Percentiles rank a stretch among this genome's conserved stretches.
phyloP scores from a whole-genome alignment of 345 rosid genomes.

The Mercurialis annua region DNA sequence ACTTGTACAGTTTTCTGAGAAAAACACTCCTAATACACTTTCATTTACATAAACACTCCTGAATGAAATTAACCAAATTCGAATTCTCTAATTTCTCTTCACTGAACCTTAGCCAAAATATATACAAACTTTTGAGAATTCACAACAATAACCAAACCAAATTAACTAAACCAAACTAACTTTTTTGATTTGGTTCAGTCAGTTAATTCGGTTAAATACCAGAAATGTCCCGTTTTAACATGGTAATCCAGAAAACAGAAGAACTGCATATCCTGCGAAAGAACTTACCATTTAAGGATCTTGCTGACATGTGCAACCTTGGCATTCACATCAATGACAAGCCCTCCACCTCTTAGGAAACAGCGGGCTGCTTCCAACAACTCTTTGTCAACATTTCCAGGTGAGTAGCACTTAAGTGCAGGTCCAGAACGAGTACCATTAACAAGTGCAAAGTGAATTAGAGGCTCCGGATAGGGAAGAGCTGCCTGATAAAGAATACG shows the following conservation, averaged over 20 bases:
- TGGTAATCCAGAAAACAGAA: neutral
- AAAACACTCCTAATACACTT: too few relatives aligned
- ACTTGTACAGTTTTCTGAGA: neutral
- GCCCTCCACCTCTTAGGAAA: slow-evolving; percentile 71
- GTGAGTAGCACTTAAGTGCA: slow-evolving; percentile 66
- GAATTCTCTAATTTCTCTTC: neutral
- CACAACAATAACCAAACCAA: too few relatives aligned
- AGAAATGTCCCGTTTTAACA: neutral
- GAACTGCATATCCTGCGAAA: neutral
- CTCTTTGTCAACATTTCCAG: slow-evolving; percentile 75
- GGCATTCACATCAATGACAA: slow-evolving; percentile 47
- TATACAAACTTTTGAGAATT: too few relatives aligned
- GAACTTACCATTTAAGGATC: slow-evolving; percentile 68
- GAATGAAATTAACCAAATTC: too few relatives aligned
- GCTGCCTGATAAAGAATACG: slow-evolving; percentile 39
- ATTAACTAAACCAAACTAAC: too few relatives aligned
- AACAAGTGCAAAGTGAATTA: slow-evolving; percentile 72
- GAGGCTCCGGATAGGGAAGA: slow-evolving; percentile 66
- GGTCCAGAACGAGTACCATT: slow-evolving; percentile 83
- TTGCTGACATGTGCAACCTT: slow-evolving; percentile 55
- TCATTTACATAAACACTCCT: too few relatives aligned
- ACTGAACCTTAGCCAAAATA: neutral
- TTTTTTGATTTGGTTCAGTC: too few relatives aligned
- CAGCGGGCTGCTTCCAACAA: slow-evolving; percentile 65
- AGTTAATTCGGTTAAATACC: too few relatives aligned